phyloP scores from a whole-genome alignment of 169 alveolate genomes.

The Cryptosporidium xiaoi region DNA sequence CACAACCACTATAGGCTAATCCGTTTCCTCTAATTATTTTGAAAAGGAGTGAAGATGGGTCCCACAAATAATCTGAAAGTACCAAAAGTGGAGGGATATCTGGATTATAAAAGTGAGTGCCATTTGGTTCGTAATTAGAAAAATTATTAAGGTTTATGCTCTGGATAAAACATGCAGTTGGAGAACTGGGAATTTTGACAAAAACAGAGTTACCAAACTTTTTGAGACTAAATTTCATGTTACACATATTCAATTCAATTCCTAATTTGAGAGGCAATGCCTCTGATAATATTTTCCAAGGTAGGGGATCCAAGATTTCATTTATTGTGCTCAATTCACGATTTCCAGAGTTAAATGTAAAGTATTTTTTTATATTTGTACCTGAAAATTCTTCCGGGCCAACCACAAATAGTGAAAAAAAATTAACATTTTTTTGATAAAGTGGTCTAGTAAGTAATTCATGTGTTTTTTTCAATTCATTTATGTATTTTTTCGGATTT shows the following conservation, averaged over 20 bases:
- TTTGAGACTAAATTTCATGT: neutral
- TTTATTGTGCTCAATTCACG: neutral
- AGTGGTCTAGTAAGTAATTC: conserved; percentile 21
- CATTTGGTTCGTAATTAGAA: conserved; percentile 19
- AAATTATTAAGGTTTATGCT: conserved; percentile 34
- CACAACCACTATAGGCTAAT: conserved; percentile 46
- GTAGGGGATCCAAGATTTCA: neutral
- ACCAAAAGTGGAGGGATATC: conserved; percentile 58
- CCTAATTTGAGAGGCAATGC: conserved; percentile 38
- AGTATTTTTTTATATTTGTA: conserved; percentile 19
- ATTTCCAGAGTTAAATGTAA: neutral
- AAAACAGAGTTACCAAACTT: conserved; percentile 41
- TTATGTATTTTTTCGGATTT: conserved; percentile 34
- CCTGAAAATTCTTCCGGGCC: conserved; percentile 3
- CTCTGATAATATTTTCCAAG: conserved; percentile 49
- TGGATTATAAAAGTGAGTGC: conserved; percentile 63
- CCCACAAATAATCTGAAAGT: conserved; percentile 61
- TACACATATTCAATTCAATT: conserved; percentile 7
- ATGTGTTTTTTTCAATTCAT: conserved; percentile 7
- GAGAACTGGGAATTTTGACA: conserved; percentile 29
- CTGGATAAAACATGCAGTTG: conserved; percentile 51
- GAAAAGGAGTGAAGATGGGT: conserved; percentile 44
- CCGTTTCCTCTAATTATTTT: conserved; percentile 47
- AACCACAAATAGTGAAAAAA: conserved; percentile 52
- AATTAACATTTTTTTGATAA: neutral